phyloP scores from a whole-genome alignment of 1,139 yeast species.

The Citeromyces hawaiiensis region DNA sequence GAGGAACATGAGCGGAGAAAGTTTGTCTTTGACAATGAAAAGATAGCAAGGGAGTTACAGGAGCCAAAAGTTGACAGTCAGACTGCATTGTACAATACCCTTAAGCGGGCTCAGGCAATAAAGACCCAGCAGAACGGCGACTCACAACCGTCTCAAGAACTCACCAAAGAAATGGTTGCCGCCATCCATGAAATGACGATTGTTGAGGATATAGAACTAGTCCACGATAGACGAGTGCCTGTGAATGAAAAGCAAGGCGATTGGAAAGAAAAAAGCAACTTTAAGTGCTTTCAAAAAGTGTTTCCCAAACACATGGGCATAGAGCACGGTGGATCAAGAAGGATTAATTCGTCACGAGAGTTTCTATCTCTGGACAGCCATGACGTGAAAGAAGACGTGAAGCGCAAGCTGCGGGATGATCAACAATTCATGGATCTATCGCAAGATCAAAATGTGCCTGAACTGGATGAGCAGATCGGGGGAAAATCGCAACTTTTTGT shows the following conservation, averaged over 20 bases:
- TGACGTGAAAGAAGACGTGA: not conserved
- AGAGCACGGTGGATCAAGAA: not conserved
- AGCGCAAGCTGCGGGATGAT: slow-evolving; percentile 1
- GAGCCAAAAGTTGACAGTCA: not conserved
- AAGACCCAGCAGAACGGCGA: not conserved
- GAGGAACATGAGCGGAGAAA: not conserved
- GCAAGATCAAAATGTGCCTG: slow-evolving; percentile 2
- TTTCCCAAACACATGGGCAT: not conserved
- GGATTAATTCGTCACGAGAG: not conserved
- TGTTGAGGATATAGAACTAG: not conserved
- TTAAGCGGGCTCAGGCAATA: not conserved
- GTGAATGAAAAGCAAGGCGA: not conserved
- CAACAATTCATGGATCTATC: not conserved
- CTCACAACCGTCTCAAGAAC: not conserved
- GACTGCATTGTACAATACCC: not conserved
- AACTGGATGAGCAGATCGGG: not conserved
- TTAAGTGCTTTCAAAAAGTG: slow-evolving; percentile 1
- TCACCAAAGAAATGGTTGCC: not conserved
- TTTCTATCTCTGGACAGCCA: slow-evolving; percentile 1
- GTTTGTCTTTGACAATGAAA: not conserved
- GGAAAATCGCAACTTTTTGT: not conserved
- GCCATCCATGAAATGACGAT: not conserved
- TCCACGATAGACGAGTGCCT: not conserved
- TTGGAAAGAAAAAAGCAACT: not conserved
- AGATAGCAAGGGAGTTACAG: not conserved